Conservation (phyloP, 208 protist genomes). For the Trypanosoma melophagium region DNA sequence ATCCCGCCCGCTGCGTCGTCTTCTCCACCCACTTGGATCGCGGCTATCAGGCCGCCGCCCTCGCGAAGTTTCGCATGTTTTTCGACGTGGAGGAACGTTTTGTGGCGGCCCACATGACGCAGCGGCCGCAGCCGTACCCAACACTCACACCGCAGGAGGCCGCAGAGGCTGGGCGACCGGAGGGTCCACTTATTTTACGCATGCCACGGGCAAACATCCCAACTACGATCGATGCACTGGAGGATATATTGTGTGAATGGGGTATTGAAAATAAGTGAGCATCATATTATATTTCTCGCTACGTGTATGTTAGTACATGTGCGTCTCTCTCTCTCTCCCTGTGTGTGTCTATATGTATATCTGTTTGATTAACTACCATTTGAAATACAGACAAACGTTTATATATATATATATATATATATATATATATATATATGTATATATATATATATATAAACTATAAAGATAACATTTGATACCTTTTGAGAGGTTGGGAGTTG, state of each 20-base stretch:
- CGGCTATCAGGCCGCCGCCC: slow-evolving; percentile 55
- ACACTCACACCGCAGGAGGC: slow-evolving; percentile 32
- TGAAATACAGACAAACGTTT: neutral
- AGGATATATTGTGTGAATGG: slow-evolving; percentile 67
- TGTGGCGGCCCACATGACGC: slow-evolving; percentile 49
- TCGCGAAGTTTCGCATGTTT: slow-evolving; percentile 85
- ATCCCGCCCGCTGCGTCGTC: slow-evolving; percentile 70
- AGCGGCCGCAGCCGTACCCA: slow-evolving; percentile 40
- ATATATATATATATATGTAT: slow-evolving; percentile 17
- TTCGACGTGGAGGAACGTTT: slow-evolving; percentile 88
- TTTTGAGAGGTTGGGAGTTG: no score
- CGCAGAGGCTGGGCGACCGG: slow-evolving; percentile 15
- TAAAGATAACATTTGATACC: no score
- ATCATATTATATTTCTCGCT: no score
- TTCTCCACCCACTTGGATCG: slow-evolving; percentile 81
- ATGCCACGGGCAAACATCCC: slow-evolving; percentile 58
- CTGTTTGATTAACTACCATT: no score
- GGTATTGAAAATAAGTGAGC: neutral
- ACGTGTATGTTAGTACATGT: no score
- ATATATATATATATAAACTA: slow-evolving; percentile 6
- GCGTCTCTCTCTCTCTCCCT: no score
- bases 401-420: slow-evolving; percentile 9
- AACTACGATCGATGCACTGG: slow-evolving; percentile 71
- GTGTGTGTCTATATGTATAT: no score
- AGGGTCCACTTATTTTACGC: slow-evolving; percentile 64